phyloP scores from a whole-genome alignment of 2,329 filamentous ascomycete species.

The Arthrobotrys sinensis region DNA sequence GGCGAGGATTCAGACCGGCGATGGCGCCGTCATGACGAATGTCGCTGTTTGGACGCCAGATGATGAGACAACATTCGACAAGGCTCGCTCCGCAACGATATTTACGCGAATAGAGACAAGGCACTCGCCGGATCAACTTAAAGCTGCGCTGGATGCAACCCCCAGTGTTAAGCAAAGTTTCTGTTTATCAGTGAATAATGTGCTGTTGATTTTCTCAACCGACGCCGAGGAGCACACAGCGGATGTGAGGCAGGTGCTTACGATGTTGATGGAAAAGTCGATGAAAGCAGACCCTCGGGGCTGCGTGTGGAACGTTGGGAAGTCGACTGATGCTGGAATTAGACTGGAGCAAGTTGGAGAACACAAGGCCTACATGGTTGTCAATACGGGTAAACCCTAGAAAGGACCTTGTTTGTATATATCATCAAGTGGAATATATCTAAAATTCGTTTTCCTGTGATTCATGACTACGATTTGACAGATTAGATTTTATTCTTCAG shows the following conservation, averaged over 20 bases:
- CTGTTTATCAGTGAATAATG: background rate
- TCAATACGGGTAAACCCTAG: background rate
- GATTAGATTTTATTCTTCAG: no score
- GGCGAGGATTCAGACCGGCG: background rate
- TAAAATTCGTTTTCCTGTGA: no score
- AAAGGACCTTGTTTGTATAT: no score
- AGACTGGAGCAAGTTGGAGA: background rate
- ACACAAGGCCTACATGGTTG: background rate
- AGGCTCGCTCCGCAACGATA: background rate
- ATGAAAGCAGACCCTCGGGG: background rate
- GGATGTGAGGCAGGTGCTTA: background rate
- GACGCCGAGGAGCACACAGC: background rate
- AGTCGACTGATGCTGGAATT: background rate
- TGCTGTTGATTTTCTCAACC: background rate
- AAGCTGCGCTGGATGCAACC: background rate
- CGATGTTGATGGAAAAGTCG: background rate
- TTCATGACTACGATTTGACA: no score
- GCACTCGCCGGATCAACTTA: background rate
- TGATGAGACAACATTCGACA: background rate
- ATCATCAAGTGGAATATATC: no score
- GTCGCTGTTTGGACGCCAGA: background rate
- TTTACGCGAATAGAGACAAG: background rate
- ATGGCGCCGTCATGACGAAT: background rate
- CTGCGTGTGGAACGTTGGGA: background rate
- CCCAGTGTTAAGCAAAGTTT: conserved; percentile 1